Base-by-base conservation (phyloP, 176 grass and related monocot species). In the Juncus inflexus region DNA sequence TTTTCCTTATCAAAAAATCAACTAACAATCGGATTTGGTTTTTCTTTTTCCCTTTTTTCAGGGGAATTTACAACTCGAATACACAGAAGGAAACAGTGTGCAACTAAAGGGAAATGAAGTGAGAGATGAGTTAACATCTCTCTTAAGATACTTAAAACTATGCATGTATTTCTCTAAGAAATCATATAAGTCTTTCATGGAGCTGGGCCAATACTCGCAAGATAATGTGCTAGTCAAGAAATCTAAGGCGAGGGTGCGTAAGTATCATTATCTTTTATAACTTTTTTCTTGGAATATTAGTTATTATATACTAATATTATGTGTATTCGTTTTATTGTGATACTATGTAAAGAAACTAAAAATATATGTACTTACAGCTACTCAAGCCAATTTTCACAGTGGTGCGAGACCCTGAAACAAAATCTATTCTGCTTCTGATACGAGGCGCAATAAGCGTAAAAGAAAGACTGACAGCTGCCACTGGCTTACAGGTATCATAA, bases 131-230 rank as follows among this genome's bases (percentile, higher is more conserved):
- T 74, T 94, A 52, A 74, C 82, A 77, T 66, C 52, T 40, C 81
- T 89, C 12, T 72, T 90, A 66, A 76, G 76, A 76, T 79, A 83
- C 52, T 39, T 94, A 74, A 90, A 62, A 12, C 78, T 87, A 50
- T 94, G 95, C 83, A 86, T 90, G 76, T 86, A 78, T 79, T 99
- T 99, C 83, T 99, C 95, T 14, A 99, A 99, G 83, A 92, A 83
- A 15, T 78, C 80, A 60, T 94, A 86, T 50, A 69, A 60, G 38
- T 73, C 84, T 65, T 99, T 99, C 75, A 67, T 99, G 78, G 83
- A 94, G 64, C 84, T 81, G 60, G 89, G 82, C 8, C 72, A 51
- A 15, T 99, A 73, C 43, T 75, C 50, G 7, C 60, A 73, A 57
- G 77, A 75, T 4, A 85, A 90, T 67, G 80, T 94, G 60, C 75